Base-by-base conservation (phyloP, 768 basidiomycete genomes). In the Tubosaeta sp. region DNA sequence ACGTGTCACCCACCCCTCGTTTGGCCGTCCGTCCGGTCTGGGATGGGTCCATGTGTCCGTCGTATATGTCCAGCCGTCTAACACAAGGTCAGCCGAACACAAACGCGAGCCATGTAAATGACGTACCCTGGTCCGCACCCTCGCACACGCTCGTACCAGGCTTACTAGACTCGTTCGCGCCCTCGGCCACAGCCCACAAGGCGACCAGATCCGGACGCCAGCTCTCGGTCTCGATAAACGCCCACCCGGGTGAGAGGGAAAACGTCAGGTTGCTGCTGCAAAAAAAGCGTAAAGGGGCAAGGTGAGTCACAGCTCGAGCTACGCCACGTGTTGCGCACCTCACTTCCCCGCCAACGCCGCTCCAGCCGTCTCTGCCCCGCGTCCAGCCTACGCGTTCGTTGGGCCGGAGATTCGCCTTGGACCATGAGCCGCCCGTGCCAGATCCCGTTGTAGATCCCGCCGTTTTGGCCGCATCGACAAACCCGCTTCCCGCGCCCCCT, bases 41-140 rank as follows among this genome's bases (percentile, higher is more conserved):
- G 81, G 72, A 49, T 82, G 74, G 5, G 80, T 69, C 90, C 90
- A 92, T 0, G 76, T 70, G 51, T 90, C 88, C 54, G 88, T 86
- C 8, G 84, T 84, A 59, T 91, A 91, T 13, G 87, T 80, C 88
- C 90, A 92, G 3, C 87, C 90, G 59, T 81, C 87, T 84, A 6
- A 21, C 13, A 19, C 18, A 21, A 13, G 5, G 14, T 38, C 13
- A 44, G 25, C 18, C 43, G 25, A 45, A 45, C 30, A 6, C 32
- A 38, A 18, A 25, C 21, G 25, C 40, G 3, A 6, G 5, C 11
- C 19, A 10, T 11, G n/a, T 8, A 19, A 45, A n/a, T 6, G 3
- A 39, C 62, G 8, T 18, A 64, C 69, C 61, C 49, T 64, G 54
- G 5, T 71, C 68, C 3, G 65, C 63, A 3, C 61, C 65, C 14